Percentiles rank a stretch among this genome's conserved stretches.
phyloP scores from a whole-genome alignment of 805 yeast genomes.

The Candida incommunis region DNA sequence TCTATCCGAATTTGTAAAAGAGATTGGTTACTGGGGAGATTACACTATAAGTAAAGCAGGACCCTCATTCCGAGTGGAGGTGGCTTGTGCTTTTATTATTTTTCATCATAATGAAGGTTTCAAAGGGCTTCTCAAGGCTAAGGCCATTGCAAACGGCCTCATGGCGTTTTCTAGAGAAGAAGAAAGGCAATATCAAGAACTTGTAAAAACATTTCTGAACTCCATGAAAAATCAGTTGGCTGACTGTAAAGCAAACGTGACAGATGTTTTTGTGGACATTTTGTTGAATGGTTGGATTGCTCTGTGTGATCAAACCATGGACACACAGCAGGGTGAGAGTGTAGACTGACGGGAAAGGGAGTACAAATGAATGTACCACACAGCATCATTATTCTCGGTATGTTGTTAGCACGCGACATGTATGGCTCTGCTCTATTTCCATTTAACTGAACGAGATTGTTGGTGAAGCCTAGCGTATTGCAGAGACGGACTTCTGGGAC shows the following conservation, averaged over 20 bases:
- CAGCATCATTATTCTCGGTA: no score
- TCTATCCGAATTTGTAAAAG: conserved; percentile 34
- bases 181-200: no score
- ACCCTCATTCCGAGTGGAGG: conserved; percentile 58
- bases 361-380: no score
- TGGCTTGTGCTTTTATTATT: conserved; percentile 45
- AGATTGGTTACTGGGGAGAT: conserved; percentile 51
- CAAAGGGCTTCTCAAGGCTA: neutral
- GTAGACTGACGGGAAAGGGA: no score
- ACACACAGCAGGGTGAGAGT: no score
- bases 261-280: neutral
- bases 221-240: neutral
- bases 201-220: no score
- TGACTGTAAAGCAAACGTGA: neutral
- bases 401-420: no score
- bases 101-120: neutral
- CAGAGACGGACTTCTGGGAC: no score
- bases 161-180: neutral
- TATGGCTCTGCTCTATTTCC: no score
- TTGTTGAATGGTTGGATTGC: neutral
- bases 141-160: neutral
- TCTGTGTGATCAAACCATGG: no score
- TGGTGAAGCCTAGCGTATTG: no score
- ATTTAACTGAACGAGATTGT: no score
- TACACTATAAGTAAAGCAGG: conserved; percentile 45